Percentiles rank a stretch among this genome's conserved stretches.
These are phyloP conservation scores for Protea cynaroides DNA, from an alignment of 164 flowering plant species.

Conservation along the genomic window DNA sequence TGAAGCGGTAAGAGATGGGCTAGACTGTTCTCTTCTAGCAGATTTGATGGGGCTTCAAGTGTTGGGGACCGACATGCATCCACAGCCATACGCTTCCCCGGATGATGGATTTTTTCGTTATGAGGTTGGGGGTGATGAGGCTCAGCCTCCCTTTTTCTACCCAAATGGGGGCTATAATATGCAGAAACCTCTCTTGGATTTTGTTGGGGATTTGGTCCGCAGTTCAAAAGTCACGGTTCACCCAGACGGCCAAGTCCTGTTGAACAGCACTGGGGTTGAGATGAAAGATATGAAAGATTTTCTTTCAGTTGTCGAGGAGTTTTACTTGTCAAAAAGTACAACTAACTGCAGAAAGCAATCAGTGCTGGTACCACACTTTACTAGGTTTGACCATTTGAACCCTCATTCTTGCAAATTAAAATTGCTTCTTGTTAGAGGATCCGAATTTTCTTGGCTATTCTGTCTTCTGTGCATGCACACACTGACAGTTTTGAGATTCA, in stretches of 20 bases:
- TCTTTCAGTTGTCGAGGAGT: constrained; percentile 50
- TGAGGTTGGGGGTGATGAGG: constrained; percentile 9
- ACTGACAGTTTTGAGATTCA: background rate
- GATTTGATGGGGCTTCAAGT: constrained; percentile 42
- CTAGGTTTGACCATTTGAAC: constrained; percentile 34
- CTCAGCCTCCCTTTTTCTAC: constrained; percentile 31
- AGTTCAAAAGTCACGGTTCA: constrained; percentile 32
- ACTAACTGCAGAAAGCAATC: constrained; percentile 29
- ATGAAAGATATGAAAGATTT: constrained; percentile 64
- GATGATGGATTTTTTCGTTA: constrained; percentile 12
- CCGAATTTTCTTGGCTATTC: background rate
- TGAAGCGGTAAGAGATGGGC: constrained; percentile 28
- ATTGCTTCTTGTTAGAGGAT: background rate
- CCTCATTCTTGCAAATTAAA: constrained; percentile 1
- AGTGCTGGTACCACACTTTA: constrained; percentile 58
- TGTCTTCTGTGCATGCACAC: background rate
- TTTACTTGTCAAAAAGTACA: constrained; percentile 39
- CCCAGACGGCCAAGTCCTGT: constrained; percentile 39
- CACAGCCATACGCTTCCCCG: constrained; percentile 13
- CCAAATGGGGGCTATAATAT: constrained; percentile 25
- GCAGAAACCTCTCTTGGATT: constrained; percentile 37
- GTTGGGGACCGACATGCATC: constrained; percentile 17
- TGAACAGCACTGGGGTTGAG: constrained; percentile 37
- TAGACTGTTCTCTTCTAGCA: constrained; percentile 37
- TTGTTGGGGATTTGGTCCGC: constrained; percentile 34